Evolutionary conservation across 768 basidiomycete genomes (phyloP).

Genomic region (Lyophyllum decastes): DNA sequence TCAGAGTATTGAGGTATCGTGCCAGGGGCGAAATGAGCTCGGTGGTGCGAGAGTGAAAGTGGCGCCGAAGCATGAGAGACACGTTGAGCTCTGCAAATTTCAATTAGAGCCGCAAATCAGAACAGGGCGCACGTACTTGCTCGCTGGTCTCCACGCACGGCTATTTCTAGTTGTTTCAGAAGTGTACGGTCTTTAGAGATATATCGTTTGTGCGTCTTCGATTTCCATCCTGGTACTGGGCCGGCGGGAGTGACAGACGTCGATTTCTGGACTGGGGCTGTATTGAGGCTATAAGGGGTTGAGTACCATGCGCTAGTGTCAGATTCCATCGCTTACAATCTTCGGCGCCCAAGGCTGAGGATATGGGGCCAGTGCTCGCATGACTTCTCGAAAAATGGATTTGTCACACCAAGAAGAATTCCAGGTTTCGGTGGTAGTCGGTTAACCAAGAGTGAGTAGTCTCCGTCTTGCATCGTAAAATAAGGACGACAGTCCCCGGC

Average conservation of each 20-base stretch:
- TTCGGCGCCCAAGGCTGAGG: constrained; percentile 62
- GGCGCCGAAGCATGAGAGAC: constrained; percentile 69
- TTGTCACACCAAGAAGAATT: constrained; percentile 81
- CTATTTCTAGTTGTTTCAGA: constrained; percentile 71
- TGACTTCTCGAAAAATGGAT: constrained; percentile 80
- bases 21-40: constrained; percentile 87
- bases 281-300: not conserved
- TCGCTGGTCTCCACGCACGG: constrained; percentile 47
- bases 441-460: constrained; percentile 74
- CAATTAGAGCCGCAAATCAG: not conserved
- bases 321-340: constrained; percentile 34
- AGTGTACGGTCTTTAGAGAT: constrained; percentile 82
- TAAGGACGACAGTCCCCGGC: constrained; percentile 89
- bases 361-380: constrained; percentile 88
- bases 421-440: constrained; percentile 80
- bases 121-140: constrained; percentile 45
- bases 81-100: constrained; percentile 52
- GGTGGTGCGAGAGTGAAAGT: constrained; percentile 85
- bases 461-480: constrained; percentile 95
- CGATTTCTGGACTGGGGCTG: constrained; percentile 21
- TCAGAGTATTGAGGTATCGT: constrained; percentile 86
- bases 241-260: constrained; percentile 39
- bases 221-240: constrained; percentile 73
- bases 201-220: constrained; percentile 77
- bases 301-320: not conserved